Base-by-base conservation (phyloP, 805 yeast genomes). In the Priceomyces fermenticarens region DNA sequence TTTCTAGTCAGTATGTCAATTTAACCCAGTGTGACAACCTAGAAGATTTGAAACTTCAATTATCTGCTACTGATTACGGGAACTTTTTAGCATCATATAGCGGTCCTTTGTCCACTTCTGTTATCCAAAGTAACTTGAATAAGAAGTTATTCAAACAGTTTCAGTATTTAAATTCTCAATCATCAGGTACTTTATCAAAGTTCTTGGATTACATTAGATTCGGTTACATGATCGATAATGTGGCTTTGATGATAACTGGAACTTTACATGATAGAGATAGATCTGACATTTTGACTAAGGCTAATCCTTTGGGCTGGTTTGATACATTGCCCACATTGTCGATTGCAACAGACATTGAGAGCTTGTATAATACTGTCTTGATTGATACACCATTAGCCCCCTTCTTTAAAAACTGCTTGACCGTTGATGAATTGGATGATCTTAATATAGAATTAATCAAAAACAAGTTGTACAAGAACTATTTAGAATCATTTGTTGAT, bases 211-310 rank as follows among this genome's bases (percentile, higher is more conserved):
- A 71, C 62, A 88, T 95, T 60, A 84, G 95, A 35, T 93, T 90
- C 60, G 95, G 97, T 9, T 93, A 95, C 67, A 93, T 93, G 99
- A 95, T 93, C 57, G 99, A 93, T 68, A 93, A 93, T 63, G 96
- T 93, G 30, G 87, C 93, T 16, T 73, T 93, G 57, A 85, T 93
- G 85, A 91, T 93, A 57, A 90, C 97, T 1, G 99, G 99, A 15
- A 89, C 99, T 0, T 78, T 93, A 46, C 99, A 93, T 60, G 95
- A 90, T 57, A 78, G 98, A 56, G 97, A 95, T 64, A 81, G 87
- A 57, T 67, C 80, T 32, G 99, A 93, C 57, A 84, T 95, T 39
- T 75, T 93, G 55, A 81, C 81, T 44, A 82, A 97, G 60, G 89
- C 97, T 62, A 96, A 93, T 61, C 99, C 99, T 0, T 73, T 93